Percentiles rank a stretch among this genome's conserved stretches.
These are phyloP conservation scores for Toxicodendron radicans DNA, from an alignment of 345 rosid species.

Conservation along the genomic window DNA sequence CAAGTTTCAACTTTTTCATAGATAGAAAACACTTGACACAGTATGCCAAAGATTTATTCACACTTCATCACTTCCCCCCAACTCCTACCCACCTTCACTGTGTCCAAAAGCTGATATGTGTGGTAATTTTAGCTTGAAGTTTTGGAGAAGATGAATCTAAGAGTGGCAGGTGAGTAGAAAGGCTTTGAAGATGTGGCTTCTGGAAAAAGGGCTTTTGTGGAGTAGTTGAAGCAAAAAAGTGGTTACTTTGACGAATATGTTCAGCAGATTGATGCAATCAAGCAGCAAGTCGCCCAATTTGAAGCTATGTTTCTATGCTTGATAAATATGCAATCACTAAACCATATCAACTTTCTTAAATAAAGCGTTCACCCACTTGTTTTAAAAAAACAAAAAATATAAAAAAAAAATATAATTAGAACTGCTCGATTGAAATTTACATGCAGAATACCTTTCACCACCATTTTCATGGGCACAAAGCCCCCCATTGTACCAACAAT, in stretches of 20 bases:
- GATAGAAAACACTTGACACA: background rate
- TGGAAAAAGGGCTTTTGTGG: constrained; percentile 67
- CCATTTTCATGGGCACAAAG: constrained; percentile 70
- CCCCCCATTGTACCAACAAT: constrained; percentile 64
- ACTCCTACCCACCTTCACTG: background rate
- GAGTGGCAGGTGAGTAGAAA: constrained; percentile 65
- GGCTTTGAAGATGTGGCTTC: constrained; percentile 78
- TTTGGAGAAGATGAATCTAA: constrained; percentile 81
- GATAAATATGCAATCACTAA: constrained; percentile 52
- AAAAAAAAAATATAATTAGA: constrained; percentile 8
- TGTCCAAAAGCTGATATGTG: background rate
- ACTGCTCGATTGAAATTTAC: background rate
- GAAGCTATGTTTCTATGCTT: constrained; percentile 75
- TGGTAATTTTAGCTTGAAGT: constrained; percentile 40
- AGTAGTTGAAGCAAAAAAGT: constrained; percentile 68
- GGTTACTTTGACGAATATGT: constrained; percentile 69
- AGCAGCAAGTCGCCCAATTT: constrained; percentile 73
- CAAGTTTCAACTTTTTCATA: background rate
- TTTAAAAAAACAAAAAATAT: too few relatives aligned
- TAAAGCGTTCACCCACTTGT: too few relatives aligned
- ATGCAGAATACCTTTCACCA: constrained; percentile 63
- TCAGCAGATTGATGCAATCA: constrained; percentile 68
- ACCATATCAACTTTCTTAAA: constrained; percentile 19
- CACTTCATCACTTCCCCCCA: background rate
- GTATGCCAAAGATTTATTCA: background rate